Percentiles rank a stretch among this genome's conserved stretches.
Evolutionary conservation across 2,329 filamentous ascomycete genomes (phyloP).

Genomic region (Cercospora beticola): DNA sequence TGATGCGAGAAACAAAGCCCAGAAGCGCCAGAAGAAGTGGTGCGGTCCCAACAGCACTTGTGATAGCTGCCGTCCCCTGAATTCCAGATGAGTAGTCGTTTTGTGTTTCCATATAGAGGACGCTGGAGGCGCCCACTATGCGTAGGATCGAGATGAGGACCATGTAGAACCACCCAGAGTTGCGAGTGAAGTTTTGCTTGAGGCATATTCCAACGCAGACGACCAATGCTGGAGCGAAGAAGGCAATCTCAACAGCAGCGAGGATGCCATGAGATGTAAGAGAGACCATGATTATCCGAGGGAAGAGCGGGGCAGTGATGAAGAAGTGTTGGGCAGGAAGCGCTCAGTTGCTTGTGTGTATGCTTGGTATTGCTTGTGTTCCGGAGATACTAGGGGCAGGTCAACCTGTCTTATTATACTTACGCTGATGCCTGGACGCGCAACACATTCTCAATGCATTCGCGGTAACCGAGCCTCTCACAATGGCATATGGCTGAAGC

Average conservation of each 20-base stretch:
- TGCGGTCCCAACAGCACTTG: constrained; percentile 30
- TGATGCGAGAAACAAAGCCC: constrained; percentile 29
- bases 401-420: neutral
- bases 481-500: neutral
- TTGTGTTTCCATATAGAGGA: constrained; percentile 30
- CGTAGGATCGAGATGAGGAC: constrained; percentile 30
- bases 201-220: constrained; percentile 25
- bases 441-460: neutral
- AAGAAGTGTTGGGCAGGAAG: neutral
- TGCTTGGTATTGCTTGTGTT: constrained; percentile 3
- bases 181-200: constrained; percentile 30
- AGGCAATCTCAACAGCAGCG: constrained; percentile 30
- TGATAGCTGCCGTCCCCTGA: constrained; percentile 30
- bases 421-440: neutral
- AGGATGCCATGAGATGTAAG: constrained; percentile 26
- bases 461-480: neutral
- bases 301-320: neutral
- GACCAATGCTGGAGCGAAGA: constrained; percentile 27
- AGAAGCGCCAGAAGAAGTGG: constrained; percentile 32
- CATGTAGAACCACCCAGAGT: constrained; percentile 32
- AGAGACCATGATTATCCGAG: constrained; percentile 14
- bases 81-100: constrained; percentile 24
- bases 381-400: neutral
- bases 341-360: neutral
- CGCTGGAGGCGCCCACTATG: constrained; percentile 30